phyloP scores from a whole-genome alignment of 192 early-diverging fungal species.

The Neocallimastix lanati region DNA sequence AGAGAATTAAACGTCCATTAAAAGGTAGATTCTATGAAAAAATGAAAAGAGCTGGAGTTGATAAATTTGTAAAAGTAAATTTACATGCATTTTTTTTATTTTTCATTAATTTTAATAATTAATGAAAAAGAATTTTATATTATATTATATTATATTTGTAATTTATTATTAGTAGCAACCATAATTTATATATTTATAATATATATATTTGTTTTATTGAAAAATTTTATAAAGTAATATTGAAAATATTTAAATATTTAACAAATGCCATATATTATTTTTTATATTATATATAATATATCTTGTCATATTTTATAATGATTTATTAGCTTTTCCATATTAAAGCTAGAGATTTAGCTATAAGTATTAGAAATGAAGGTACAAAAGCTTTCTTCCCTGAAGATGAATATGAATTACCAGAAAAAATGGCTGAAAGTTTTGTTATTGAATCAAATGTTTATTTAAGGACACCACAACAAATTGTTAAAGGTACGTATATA shows the following conservation, averaged over 20 bases:
- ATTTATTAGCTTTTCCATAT: constrained; percentile 12
- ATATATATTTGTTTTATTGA: no score
- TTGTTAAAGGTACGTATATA: constrained; percentile 28
- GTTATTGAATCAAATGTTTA: constrained; percentile 8
- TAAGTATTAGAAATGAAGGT: not conserved
- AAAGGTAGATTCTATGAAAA: constrained; percentile 24
- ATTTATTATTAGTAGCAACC: no score
- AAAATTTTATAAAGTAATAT: no score
- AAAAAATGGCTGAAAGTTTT: constrained; percentile 29
- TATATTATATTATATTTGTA: no score
- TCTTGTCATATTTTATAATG: no score
- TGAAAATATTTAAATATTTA: no score
- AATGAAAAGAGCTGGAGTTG: constrained; percentile 10
- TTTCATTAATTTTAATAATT: constrained; percentile 3
- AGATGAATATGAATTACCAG: constrained; percentile 26
- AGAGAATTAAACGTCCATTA: constrained; percentile 15
- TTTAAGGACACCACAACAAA: constrained; percentile 27
- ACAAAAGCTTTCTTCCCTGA: constrained; percentile 19
- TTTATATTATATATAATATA: no score
- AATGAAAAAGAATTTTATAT: no score
- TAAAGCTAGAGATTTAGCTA: constrained; percentile 8
- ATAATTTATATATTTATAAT: no score
- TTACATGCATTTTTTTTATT: not conserved
- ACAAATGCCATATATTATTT: no score
- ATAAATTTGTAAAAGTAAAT: constrained; percentile 19